These are phyloP conservation scores for Plantago elongata DNA, from an alignment of 257 asterid species.

Conservation along the genomic window DNA sequence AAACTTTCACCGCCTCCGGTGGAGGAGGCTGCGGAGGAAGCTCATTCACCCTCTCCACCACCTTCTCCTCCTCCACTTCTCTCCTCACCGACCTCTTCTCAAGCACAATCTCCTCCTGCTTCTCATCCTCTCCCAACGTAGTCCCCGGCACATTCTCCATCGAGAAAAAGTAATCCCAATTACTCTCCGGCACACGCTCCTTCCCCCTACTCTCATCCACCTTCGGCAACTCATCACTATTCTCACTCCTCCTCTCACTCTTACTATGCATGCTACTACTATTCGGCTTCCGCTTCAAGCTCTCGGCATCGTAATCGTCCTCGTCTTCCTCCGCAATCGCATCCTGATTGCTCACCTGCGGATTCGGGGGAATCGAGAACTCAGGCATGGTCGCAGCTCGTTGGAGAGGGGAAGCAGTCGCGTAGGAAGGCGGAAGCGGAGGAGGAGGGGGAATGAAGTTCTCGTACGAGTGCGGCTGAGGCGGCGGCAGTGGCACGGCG, in stretches of 20 bases:
- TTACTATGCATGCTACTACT: background rate
- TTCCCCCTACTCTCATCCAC: background rate
- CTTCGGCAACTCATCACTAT: no score
- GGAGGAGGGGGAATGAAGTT: conserved; percentile 70
- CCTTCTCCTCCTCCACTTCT: conserved; percentile 34
- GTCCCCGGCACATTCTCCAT: conserved; percentile 33
- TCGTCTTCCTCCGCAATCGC: conserved; percentile 62
- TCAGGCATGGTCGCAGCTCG: conserved; percentile 90
- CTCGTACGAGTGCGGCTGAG: conserved; percentile 43
- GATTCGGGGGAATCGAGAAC: conserved; percentile 36
- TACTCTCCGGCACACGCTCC: conserved; percentile 10
- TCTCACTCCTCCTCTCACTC: background rate
- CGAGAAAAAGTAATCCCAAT: no score
- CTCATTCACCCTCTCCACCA: conserved; percentile 30
- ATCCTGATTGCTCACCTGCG: conserved; percentile 26
- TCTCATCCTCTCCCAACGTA: conserved; percentile 39
- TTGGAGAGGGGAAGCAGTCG: conserved; percentile 48
- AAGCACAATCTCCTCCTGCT: conserved; percentile 10
- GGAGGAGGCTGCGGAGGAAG: conserved; percentile 52
- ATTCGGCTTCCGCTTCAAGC: background rate
- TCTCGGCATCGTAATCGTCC: conserved; percentile 36
- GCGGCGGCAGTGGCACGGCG: background rate
- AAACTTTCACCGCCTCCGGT: conserved; percentile 46
- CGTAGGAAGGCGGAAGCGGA: conserved; percentile 36
- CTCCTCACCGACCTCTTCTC: conserved; percentile 37